phyloP scores from a whole-genome alignment of 179 eudicot species.

The Nepenthes alata region DNA sequence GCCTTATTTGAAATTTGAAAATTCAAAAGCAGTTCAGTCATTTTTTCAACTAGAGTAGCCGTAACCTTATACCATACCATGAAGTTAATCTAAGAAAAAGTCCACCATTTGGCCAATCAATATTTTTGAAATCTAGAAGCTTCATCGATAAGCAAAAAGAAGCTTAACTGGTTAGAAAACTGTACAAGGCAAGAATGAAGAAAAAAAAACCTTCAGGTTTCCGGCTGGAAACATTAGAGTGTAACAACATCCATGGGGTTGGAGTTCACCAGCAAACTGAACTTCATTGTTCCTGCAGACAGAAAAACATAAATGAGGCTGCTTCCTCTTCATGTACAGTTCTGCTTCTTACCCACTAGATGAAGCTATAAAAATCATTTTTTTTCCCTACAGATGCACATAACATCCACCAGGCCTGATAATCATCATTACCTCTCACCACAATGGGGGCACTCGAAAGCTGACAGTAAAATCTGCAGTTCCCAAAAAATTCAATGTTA shows the following conservation, averaged over 20 bases:
- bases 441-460: slow-evolving; percentile 94
- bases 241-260: slow-evolving; percentile 62
- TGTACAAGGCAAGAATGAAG: neutral
- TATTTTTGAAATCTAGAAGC: neutral
- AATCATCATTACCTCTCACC: slow-evolving; percentile 61
- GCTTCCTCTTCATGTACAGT: neutral
- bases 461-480: slow-evolving; percentile 77
- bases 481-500: neutral
- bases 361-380: neutral
- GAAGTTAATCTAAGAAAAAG: neutral
- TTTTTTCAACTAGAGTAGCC: too few relatives aligned
- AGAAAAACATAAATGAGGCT: slow-evolving; percentile 5
- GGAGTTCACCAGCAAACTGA: slow-evolving; percentile 93
- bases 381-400: too few relatives aligned
- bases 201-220: slow-evolving; percentile 48
- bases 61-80: too few relatives aligned
- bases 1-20: too few relatives aligned
- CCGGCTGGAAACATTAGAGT: slow-evolving; percentile 42
- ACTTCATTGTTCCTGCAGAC: slow-evolving; percentile 79
- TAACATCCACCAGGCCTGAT: neutral
- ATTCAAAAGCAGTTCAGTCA: too few relatives aligned
- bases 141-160: too few relatives aligned
- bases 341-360: neutral
- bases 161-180: neutral
- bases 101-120: neutral